phyloP scores from a whole-genome alignment of 345 rosid species.

The Corymbia maculata region DNA sequence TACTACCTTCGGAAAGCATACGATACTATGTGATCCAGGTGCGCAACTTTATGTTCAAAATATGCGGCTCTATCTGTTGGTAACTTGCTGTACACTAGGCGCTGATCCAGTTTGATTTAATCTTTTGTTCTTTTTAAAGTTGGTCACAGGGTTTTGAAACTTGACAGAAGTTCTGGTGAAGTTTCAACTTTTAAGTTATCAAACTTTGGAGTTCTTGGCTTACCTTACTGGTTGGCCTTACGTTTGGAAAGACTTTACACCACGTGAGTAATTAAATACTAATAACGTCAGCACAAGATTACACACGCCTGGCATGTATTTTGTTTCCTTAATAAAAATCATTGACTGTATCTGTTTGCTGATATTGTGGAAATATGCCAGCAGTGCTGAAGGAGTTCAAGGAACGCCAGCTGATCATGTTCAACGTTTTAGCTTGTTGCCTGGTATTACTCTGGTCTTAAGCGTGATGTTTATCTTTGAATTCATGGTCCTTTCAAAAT shows the following conservation, averaged over 20 bases:
- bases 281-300: not conserved
- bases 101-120: not conserved
- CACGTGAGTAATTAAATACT: slow-evolving; percentile 38
- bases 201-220: slow-evolving; percentile 69
- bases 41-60: not conserved
- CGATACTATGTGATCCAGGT: slow-evolving; percentile 65
- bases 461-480: not conserved
- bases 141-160: slow-evolving; percentile 66
- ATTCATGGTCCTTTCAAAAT: not conserved
- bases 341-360: not conserved
- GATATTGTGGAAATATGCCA: slow-evolving; percentile 4
- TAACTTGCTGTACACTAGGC: not conserved
- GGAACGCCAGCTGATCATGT: slow-evolving; percentile 34
- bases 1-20: slow-evolving; percentile 33
- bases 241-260: slow-evolving; percentile 65
- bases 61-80: not conserved
- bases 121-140: slow-evolving; percentile 18
- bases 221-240: slow-evolving; percentile 71
- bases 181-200: slow-evolving; percentile 54
- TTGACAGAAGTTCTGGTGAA: slow-evolving; percentile 48
- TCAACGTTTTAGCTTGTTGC: slow-evolving; percentile 52
- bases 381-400: slow-evolving; percentile 41
- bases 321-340: not conserved
- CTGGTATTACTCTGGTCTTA: slow-evolving; percentile 37
- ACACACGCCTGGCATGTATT: not conserved